A percentile compares a stretch with the other conserved stretches of the same genome.
These are phyloP conservation scores for Hyphopichia fennica DNA, from an alignment of 1,139 yeast genomes.

Conservation along the genomic window DNA sequence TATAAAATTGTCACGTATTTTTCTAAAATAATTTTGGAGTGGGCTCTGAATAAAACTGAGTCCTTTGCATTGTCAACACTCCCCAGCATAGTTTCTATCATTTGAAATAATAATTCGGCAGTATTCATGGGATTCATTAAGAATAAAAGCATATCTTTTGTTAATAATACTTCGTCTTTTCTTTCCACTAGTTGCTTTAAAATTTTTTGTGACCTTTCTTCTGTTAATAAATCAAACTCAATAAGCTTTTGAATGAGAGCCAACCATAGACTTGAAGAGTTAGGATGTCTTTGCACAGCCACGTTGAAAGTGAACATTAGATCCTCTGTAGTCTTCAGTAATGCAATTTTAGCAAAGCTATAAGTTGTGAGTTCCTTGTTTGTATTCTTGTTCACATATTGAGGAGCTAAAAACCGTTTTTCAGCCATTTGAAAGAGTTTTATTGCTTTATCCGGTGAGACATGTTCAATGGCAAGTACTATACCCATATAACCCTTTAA, in stretches of 20 bases:
- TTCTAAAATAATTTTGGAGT: constrained; percentile 20
- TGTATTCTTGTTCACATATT: constrained; percentile 6
- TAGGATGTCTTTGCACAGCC: constrained; percentile 21
- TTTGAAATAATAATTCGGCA: constrained; percentile 18
- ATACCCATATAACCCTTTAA: constrained; percentile 43
- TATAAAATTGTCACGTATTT: constrained; percentile 30
- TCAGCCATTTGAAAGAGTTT: constrained; percentile 30
- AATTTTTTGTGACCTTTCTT: constrained; percentile 26
- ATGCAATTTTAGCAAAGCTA: constrained; percentile 24
- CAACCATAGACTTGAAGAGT: constrained; percentile 36
- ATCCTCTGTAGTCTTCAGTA: constrained; percentile 33
- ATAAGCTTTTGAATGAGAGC: constrained; percentile 34
- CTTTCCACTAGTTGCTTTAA: constrained; percentile 24
- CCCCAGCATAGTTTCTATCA: constrained; percentile 13
- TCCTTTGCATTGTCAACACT: neutral
- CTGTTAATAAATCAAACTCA: constrained; percentile 34
- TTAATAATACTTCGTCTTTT: constrained; percentile 21
- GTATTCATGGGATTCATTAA: constrained; percentile 28
- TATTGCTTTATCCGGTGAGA: constrained; percentile 26
- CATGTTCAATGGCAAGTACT: constrained; percentile 27
- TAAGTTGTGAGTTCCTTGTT: constrained; percentile 22
- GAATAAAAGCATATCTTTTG: constrained; percentile 30
- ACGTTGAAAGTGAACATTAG: constrained; percentile 31
- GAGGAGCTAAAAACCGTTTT: constrained; percentile 17
- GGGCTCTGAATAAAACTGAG: constrained; percentile 5